A percentile compares a stretch with the other conserved stretches of the same genome.
phyloP scores from a whole-genome alignment of 202 grass and related monocot species.

The Cymbopogon flexuosus region DNA sequence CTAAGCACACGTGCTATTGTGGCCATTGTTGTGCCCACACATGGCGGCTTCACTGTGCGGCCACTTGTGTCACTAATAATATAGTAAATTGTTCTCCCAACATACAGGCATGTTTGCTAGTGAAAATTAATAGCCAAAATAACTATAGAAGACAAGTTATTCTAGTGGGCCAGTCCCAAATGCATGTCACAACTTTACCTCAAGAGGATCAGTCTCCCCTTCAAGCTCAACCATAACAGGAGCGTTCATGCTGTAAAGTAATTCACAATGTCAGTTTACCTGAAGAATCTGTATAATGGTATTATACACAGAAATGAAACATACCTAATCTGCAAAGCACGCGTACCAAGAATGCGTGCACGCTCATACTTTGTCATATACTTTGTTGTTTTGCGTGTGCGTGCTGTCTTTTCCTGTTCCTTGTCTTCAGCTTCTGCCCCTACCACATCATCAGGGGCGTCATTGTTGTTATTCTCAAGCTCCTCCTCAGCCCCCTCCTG shows the following conservation, averaged over 20 bases:
- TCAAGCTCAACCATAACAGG: slow-evolving; percentile 91
- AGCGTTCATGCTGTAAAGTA: slow-evolving; percentile 67
- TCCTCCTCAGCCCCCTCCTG: slow-evolving; percentile 69
- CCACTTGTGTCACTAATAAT: too few species aligned
- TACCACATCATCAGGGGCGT: slow-evolving; percentile 50
- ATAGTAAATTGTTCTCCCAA: too few species aligned
- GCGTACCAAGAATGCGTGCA: slow-evolving; percentile 72
- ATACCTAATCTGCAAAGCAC: slow-evolving; percentile 75
- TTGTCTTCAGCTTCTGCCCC: slow-evolving; percentile 56
- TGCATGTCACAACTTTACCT: slow-evolving; percentile 40
- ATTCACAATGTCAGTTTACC: not conserved
- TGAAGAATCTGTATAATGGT: not conserved
- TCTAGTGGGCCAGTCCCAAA: not conserved
- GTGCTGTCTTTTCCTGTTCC: slow-evolving; percentile 43
- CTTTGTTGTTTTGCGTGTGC: slow-evolving; percentile 57
- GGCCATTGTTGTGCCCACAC: too few species aligned
- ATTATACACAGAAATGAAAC: not conserved
- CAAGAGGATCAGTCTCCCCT: slow-evolving; percentile 78
- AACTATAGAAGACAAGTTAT: not conserved
- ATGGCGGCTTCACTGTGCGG: too few species aligned
- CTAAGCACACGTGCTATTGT: too few species aligned
- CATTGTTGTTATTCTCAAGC: slow-evolving; percentile 73
- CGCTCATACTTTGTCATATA: slow-evolving; percentile 89
- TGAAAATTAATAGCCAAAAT: not conserved
- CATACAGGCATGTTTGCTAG: too few species aligned